Percentiles rank a stretch among this genome's conserved stretches.
Evolutionary conservation across 164 flowering plant species (phyloP).

Genomic region (Tetracentron sinense): DNA sequence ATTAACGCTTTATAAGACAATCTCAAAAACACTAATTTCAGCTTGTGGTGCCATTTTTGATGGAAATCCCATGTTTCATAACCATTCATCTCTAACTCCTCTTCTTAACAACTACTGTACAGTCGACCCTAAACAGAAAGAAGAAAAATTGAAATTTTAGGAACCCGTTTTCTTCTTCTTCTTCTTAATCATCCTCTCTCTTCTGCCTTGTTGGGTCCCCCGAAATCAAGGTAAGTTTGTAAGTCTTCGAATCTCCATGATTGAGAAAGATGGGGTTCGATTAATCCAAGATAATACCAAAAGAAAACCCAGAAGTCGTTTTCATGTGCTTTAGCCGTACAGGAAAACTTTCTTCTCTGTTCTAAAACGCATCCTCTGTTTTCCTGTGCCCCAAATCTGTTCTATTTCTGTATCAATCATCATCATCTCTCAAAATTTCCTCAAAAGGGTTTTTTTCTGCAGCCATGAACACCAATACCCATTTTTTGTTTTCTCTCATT

Average conservation of each 20-base stretch:
- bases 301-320: conserved; percentile 8
- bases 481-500: conserved; percentile 21
- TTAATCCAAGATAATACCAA: not conserved
- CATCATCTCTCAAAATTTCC: not conserved
- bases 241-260: not conserved
- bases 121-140: not conserved
- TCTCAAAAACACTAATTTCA: not conserved
- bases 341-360: conserved; percentile 16
- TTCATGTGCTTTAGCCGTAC: conserved; percentile 16
- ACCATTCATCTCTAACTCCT: conserved; percentile 19
- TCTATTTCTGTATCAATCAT: not conserved
- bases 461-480: conserved; percentile 29
- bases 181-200: conserved; percentile 8
- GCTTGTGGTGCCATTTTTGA: conserved; percentile 8
- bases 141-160: not conserved
- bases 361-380: not conserved
- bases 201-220: conserved; percentile 4
- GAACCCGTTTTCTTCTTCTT: not conserved
- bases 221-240: conserved; percentile 12
- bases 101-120: not conserved
- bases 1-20: not conserved
- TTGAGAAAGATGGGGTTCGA: conserved; percentile 9
- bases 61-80: conserved; percentile 16
- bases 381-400: conserved; percentile 15
- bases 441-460: conserved; percentile 6